Evolutionary conservation across 2,329 filamentous ascomycete genomes (phyloP), one percentile per base, ranked within the genome.

Genomic region (Fusarium sterilihyphosum): DNA sequence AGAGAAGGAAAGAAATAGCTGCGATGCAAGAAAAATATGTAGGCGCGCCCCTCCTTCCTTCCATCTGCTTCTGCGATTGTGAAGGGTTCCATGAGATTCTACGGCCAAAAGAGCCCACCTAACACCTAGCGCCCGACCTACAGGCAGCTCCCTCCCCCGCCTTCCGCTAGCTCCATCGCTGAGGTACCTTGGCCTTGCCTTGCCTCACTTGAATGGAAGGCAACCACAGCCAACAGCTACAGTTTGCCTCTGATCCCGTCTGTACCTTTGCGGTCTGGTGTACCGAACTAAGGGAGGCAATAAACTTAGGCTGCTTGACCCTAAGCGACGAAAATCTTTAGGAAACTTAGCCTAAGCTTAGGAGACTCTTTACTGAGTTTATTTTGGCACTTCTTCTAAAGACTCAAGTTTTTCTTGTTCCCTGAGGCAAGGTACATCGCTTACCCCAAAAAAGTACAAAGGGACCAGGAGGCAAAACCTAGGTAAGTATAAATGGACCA

Each of bases 61-160:
- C 75, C 67, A 75, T 75, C 46, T 75, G 68, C 24, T 78, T 78
- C 77, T 78, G 78, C 77, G 72, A 71, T 77, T 74, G 75, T 78
- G 79, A 81, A 81, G 84, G 83, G 82, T 85, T 85, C 84, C 84
- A 85, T 85, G 81, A 77, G 84, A 84, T 85, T 85, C 84, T 81
- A 85, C 81, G 83, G 80, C 77, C 79, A 65, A 73, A 73, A 73
- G 65, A 73, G 74, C 54, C 73, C 74, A 73, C 73, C 49, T 33
- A 22, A 22, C 44, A 29, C 6, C 73, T 73, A 70, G 61, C 70
- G 73, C 73, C 66, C 66, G 53, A 58, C 64, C 52, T 75, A 63
- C 61, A 64, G 61, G 24, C 47, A 50, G 29, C 29, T 50, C 47
- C n/a, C 61, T 35, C 64, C 58, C 61, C 73, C 73, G 65, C 65